Conservation (phyloP, 2,329 filamentous ascomycete genomes). For the Cryphonectria japonica region DNA sequence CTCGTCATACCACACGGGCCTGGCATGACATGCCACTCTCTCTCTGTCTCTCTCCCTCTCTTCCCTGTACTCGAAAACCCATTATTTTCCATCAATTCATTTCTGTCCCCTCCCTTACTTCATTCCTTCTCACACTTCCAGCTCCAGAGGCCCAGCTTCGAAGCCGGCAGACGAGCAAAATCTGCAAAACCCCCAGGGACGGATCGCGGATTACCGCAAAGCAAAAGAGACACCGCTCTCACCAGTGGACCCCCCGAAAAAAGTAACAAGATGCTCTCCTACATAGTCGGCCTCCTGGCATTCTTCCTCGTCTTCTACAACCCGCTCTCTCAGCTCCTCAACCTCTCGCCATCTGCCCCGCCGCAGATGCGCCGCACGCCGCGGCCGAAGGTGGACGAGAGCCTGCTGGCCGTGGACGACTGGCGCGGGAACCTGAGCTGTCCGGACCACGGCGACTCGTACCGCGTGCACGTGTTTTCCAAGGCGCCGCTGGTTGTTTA, state of each 20-base stretch:
- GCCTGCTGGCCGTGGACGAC: slow-evolving; percentile 53
- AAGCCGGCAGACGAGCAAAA: background rate
- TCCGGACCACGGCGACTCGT: slow-evolving; percentile 41
- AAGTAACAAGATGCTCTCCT: slow-evolving; percentile 47
- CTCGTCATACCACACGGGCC: background rate
- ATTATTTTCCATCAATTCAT: background rate
- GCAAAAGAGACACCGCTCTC: background rate
- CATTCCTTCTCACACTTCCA: background rate
- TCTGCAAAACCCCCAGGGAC: background rate
- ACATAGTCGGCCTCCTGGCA: slow-evolving; percentile 47
- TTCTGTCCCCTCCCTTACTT: background rate
- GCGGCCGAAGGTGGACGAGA: slow-evolving; percentile 53
- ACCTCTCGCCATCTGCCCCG: slow-evolving; percentile 32
- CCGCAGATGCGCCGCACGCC: slow-evolving; percentile 42
- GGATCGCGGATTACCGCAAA: background rate
- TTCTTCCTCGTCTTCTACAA: slow-evolving; percentile 49
- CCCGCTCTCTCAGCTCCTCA: slow-evolving; percentile 46
- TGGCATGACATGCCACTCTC: background rate
- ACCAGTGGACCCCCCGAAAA: background rate
- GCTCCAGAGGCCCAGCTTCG: background rate
- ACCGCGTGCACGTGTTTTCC: slow-evolving; percentile 52
- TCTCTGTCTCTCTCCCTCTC: background rate
- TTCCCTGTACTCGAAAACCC: background rate
- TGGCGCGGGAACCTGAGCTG: slow-evolving; percentile 41
- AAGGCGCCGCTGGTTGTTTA: slow-evolving; percentile 58